These are phyloP conservation scores for Pezicula radicicola DNA, from an alignment of 2,329 filamentous ascomycete genomes.

Conservation along the genomic window DNA sequence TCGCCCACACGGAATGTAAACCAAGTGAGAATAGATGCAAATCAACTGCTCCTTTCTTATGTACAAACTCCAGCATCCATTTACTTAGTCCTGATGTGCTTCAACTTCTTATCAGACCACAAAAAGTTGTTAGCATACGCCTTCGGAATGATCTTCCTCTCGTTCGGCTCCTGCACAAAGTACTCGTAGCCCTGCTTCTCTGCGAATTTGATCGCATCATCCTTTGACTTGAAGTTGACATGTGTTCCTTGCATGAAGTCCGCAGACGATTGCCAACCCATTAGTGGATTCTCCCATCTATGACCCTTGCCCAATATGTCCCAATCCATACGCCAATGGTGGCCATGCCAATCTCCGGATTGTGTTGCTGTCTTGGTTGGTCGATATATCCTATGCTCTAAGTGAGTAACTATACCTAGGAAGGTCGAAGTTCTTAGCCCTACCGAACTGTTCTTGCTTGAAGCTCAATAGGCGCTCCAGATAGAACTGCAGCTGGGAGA, in stretches of 20 bases:
- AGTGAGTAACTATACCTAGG: slow-evolving; percentile 10
- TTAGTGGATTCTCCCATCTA: slow-evolving; percentile 96
- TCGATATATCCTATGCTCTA: slow-evolving; percentile 73
- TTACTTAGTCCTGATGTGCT: slow-evolving; percentile 80
- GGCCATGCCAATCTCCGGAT: slow-evolving; percentile 80
- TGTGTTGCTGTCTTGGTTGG: slow-evolving; percentile 94
- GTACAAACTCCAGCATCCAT: slow-evolving; percentile 20
- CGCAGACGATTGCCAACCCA: slow-evolving; percentile 96
- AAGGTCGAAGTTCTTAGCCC: slow-evolving; percentile 18
- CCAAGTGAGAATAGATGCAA: no score
- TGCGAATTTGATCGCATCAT: slow-evolving; percentile 91
- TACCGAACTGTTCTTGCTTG: slow-evolving; percentile 94
- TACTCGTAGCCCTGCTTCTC: slow-evolving; percentile 99
- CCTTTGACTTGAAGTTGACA: slow-evolving; percentile 86
- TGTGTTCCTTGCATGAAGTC: slow-evolving; percentile 95
- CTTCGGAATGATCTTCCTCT: slow-evolving; percentile 82
- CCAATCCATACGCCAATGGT: slow-evolving; percentile 98
- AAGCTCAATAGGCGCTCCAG: slow-evolving; percentile 88
- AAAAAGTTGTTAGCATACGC: slow-evolving; percentile 96
- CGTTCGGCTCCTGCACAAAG: slow-evolving; percentile 95
- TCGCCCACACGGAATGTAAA: no score
- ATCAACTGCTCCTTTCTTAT: slow-evolving; percentile 7
- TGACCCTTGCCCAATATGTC: slow-evolving; percentile 89
- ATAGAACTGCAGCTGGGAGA: slow-evolving; percentile 80
- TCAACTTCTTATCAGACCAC: slow-evolving; percentile 81